Conservation (phyloP, 768 basidiomycete genomes). For the Boletus reticuloceps region DNA sequence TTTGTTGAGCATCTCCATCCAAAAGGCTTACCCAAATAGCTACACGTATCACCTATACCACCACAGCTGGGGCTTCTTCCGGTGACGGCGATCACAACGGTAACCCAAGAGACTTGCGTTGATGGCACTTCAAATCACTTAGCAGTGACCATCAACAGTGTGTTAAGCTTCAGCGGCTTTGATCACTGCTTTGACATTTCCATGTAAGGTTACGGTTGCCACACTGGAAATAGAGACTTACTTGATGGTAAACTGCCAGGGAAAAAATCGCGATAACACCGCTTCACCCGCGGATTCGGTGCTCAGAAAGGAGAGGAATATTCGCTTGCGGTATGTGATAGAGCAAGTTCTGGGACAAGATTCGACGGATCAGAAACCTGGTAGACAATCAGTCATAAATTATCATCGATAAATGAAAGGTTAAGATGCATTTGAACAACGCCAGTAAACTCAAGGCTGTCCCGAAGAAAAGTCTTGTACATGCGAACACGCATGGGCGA, state of each 20-base stretch:
- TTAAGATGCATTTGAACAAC: background rate
- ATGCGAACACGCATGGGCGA: background rate
- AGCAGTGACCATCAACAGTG: background rate
- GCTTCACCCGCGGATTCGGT: conserved; percentile 6
- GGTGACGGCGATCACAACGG: background rate
- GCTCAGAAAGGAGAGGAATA: background rate
- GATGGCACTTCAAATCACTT: background rate
- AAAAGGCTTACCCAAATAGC: background rate
- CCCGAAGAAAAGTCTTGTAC: background rate
- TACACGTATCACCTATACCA: background rate
- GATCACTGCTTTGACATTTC: background rate
- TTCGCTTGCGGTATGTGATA: background rate
- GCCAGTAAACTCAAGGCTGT: background rate
- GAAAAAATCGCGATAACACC: conserved; percentile 5
- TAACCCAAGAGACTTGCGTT: background rate
- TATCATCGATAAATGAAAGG: background rate
- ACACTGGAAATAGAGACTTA: background rate
- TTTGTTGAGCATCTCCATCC: background rate
- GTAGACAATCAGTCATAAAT: background rate
- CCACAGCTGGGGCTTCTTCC: background rate
- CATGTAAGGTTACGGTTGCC: background rate
- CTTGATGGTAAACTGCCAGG: background rate
- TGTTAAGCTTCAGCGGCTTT: background rate
- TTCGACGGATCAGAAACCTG: background rate
- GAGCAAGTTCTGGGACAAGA: background rate